Conservation (phyloP, 768 basidiomycete genomes). For the Rhodotorula sphaerocarpa region DNA sequence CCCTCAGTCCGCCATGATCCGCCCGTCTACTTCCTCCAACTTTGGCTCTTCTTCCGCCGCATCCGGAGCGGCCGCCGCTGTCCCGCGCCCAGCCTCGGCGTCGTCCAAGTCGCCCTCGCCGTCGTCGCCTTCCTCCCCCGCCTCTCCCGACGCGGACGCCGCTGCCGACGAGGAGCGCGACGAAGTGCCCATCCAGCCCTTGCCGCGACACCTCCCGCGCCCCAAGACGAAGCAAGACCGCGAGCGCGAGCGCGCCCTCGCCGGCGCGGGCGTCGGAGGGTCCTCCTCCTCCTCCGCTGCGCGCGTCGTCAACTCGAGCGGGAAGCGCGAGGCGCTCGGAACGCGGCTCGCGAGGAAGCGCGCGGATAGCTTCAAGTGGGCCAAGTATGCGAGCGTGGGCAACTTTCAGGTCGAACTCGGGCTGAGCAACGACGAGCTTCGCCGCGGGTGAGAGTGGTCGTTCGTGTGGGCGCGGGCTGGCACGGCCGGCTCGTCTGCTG, state of each 20-base stretch:
- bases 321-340: conserved; percentile 24
- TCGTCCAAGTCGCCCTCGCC: too few species aligned
- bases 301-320: too few species aligned
- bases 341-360: conserved; percentile 21
- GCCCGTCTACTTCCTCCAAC: too few species aligned
- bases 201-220: conserved; percentile 14
- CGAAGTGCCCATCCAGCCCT: conserved; percentile 5
- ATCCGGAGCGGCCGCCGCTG: too few species aligned
- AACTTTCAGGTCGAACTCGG: conserved; percentile 26
- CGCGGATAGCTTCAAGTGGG: conserved; percentile 32
- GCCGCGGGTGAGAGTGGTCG: background rate
- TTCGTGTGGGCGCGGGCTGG: too few species aligned
- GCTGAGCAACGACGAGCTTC: conserved; percentile 27
- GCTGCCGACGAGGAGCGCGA: background rate
- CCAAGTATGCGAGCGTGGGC: conserved; percentile 26
- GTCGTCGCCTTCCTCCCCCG: background rate
- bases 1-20: too few species aligned
- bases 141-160: background rate
- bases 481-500: too few species aligned
- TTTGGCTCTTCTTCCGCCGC: too few species aligned
- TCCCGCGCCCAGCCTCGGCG: too few species aligned
- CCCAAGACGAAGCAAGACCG: conserved; percentile 25
- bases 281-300: too few species aligned
- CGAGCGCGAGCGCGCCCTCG: conserved; percentile 11
- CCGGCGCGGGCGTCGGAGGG: background rate